A percentile compares a stretch with the other conserved stretches of the same genome.
These are phyloP conservation scores for Hapsidospora chrysogenum DNA, from an alignment of 495 filamentous ascomycete species.

Conservation along the genomic window DNA sequence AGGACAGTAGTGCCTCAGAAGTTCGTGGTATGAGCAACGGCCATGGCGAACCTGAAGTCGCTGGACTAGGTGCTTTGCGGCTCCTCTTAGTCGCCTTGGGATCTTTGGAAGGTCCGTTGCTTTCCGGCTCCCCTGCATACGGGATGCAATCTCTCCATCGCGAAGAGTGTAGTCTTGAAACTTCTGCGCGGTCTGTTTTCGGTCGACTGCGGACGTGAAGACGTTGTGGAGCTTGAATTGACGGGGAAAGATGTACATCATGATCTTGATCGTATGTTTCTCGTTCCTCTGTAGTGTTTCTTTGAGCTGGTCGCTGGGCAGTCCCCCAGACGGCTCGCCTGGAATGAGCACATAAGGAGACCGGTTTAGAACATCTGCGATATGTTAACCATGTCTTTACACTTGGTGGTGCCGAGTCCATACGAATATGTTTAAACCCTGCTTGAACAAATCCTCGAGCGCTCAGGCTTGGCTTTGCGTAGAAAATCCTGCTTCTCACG, in stretches of 20 bases:
- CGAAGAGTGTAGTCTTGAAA: constrained; percentile 72
- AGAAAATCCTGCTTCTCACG: constrained; percentile 72
- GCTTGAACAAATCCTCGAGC: constrained; percentile 47
- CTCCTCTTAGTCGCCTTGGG: constrained; percentile 64
- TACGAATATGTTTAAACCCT: constrained; percentile 71
- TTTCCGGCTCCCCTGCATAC: constrained; percentile 3
- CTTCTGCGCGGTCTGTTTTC: constrained; percentile 43
- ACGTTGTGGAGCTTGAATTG: constrained; percentile 85
- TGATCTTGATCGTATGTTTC: constrained; percentile 48
- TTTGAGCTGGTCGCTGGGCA: neutral
- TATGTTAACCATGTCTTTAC: constrained; percentile 2
- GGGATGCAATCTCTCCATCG: constrained; percentile 57
- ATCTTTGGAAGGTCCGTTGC: constrained; percentile 20
- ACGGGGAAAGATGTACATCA: constrained; percentile 87
- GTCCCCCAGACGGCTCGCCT: neutral
- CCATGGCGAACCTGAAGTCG: constrained; percentile 53
- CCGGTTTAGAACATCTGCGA: constrained; percentile 70
- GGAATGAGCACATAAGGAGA: constrained; percentile 31
- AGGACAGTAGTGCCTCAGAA: constrained; percentile 74
- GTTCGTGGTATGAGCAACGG: constrained; percentile 57
- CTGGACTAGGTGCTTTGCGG: constrained; percentile 36
- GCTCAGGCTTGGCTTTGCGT: constrained; percentile 56
- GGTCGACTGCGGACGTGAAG: constrained; percentile 55
- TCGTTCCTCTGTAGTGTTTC: constrained; percentile 10
- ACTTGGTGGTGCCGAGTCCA: constrained; percentile 13